Percentiles rank a stretch among this genome's conserved stretches.
Conservation (phyloP, 2,329 filamentous ascomycete genomes). For the Dactylellina sp. region DNA sequence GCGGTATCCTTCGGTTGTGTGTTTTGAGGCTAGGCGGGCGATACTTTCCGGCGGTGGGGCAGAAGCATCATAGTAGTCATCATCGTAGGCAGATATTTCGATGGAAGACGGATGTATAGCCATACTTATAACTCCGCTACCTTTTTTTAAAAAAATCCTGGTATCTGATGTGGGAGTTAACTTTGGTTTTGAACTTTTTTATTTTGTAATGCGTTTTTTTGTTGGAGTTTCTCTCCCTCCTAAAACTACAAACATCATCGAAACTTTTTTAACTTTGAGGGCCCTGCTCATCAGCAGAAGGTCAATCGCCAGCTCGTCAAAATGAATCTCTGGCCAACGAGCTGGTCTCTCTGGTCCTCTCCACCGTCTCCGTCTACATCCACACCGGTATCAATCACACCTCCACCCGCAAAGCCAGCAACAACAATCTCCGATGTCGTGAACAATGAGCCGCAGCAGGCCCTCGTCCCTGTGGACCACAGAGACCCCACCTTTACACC, state of each 20-base stretch:
- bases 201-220: constrained; percentile 9
- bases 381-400: constrained; percentile 4
- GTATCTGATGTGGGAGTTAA: not conserved
- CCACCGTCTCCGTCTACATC: not conserved
- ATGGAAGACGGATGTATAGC: constrained; percentile 33
- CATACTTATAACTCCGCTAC: not conserved
- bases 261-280: not conserved
- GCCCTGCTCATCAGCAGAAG: not conserved
- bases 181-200: not conserved
- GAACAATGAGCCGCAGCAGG: constrained; percentile 11
- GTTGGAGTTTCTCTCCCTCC: constrained; percentile 15
- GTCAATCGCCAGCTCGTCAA: constrained; percentile 17
- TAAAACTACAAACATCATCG: constrained; percentile 11
- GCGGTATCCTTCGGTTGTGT: constrained; percentile 87
- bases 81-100: constrained; percentile 21
- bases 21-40: constrained; percentile 77
- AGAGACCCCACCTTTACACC: constrained; percentile 51
- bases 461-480: constrained; percentile 18
- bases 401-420: constrained; percentile 16
- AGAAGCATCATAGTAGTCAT: constrained; percentile 45
- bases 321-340: constrained; percentile 44
- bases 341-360: constrained; percentile 44
- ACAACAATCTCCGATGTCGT: constrained; percentile 21
- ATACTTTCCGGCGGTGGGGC: constrained; percentile 71
- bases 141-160: not conserved